Conservation (phyloP, 495 filamentous ascomycete genomes). For the Aspergillus homomorphus region DNA sequence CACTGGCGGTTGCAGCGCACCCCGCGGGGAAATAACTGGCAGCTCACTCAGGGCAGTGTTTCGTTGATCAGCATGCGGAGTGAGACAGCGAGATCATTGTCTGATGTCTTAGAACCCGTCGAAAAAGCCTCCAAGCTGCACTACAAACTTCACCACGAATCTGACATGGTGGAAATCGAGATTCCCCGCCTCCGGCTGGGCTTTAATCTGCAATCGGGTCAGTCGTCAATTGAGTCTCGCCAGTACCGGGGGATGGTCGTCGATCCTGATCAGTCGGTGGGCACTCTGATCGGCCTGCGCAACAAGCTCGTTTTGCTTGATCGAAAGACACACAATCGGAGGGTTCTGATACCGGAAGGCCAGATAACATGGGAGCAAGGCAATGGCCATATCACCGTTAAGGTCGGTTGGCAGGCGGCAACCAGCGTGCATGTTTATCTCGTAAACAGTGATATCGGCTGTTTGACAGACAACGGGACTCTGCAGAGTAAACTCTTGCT, state of each 20-base stretch:
- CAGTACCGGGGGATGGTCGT: constrained; percentile 56
- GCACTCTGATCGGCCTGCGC: constrained; percentile 50
- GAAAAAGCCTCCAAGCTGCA: constrained; percentile 37
- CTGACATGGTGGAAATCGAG: constrained; percentile 32
- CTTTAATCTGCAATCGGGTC: constrained; percentile 40
- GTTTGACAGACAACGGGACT: constrained; percentile 49
- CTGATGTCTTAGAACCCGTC: constrained; percentile 29
- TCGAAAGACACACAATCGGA: constrained; percentile 24
- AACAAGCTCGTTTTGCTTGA: constrained; percentile 50
- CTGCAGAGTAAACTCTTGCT: constrained; percentile 53
- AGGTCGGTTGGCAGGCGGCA: constrained; percentile 21
- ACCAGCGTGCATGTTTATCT: constrained; percentile 41
- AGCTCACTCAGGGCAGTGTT: constrained; percentile 8
- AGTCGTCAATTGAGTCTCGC: constrained; percentile 38
- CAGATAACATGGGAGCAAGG: constrained; percentile 4
- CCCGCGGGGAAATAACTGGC: neutral
- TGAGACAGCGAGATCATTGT: constrained; percentile 27
- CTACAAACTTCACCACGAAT: constrained; percentile 13
- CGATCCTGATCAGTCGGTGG: constrained; percentile 48
- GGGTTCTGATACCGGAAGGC: constrained; percentile 51
- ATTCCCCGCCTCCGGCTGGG: constrained; percentile 48
- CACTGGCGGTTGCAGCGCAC: constrained; percentile 29
- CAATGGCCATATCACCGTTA: constrained; percentile 42
- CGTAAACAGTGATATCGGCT: constrained; percentile 48
- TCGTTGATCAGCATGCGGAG: constrained; percentile 34